These are phyloP conservation scores for Yamadazyma membranifaciens DNA, from an alignment of 1,139 yeast species.

Conservation along the genomic window DNA sequence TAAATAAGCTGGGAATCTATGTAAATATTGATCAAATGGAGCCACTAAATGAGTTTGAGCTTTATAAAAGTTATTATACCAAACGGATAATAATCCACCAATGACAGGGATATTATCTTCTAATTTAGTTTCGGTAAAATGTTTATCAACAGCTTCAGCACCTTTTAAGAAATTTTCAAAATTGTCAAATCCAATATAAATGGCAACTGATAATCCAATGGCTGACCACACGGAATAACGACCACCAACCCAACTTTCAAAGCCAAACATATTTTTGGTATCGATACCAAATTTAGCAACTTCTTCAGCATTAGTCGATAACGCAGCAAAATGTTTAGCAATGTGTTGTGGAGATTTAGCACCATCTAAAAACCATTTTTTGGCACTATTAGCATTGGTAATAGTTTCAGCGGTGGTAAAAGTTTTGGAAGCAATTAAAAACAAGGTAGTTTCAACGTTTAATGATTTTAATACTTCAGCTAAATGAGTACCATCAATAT, in stretches of 20 bases:
- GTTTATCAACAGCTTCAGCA: conserved; percentile 95
- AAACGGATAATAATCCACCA: conserved; percentile 90
- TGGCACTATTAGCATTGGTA: conserved; percentile 94
- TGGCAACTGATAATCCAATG: conserved; percentile 91
- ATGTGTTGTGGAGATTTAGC: conserved; percentile 71
- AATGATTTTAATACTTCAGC: conserved; percentile 81
- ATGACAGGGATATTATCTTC: conserved; percentile 89
- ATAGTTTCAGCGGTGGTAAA: conserved; percentile 98
- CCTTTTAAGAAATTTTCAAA: conserved; percentile 90
- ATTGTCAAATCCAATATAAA: conserved; percentile 93
- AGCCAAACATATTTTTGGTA: conserved; percentile 97
- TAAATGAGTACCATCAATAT: conserved; percentile 97
- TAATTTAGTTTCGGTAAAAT: conserved; percentile 78
- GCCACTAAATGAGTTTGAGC: conserved; percentile 98
- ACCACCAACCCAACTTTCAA: conserved; percentile 99
- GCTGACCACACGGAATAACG: conserved; percentile 99
- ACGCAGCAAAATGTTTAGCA: conserved; percentile 96
- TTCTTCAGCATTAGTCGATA: conserved; percentile 88
- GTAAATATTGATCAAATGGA: conserved; percentile 97
- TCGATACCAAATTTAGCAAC: conserved; percentile 95
- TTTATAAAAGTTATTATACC: conserved; percentile 98
- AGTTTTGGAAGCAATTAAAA: conserved; percentile 94
- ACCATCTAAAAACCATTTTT: conserved; percentile 80
- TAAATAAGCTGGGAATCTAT: conserved; percentile 98
- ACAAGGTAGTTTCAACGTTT: conserved; percentile 89